Base-by-base conservation (phyloP, 257 asterid genomes). In the Nemophila menziesii region DNA sequence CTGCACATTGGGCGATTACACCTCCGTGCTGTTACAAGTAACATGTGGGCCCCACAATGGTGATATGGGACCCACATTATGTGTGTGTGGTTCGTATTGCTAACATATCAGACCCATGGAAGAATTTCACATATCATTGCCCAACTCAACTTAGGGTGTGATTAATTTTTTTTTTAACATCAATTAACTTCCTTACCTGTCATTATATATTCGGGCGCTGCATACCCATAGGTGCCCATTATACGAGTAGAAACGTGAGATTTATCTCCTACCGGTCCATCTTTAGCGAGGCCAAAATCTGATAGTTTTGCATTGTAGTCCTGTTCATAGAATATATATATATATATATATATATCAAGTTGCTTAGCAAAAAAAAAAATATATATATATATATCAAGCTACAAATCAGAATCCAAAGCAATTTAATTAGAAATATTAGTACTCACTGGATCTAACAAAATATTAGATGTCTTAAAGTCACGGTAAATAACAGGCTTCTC, bases 401-500 rank as follows among this genome's bases (percentile, higher is more conserved):
- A 2, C 5, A 12, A 5, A 12, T 9, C n/a, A 36, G 13, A 36
- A 36, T 17, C 15, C 15, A 3, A n/a, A 37, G n/a, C 16, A 6
- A 4, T 38, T 38, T n/a, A 38, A 38, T 38, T 2, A 38, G 17
- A 20, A 38, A 38, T 11, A 49, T 52, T 50, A 23, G 6, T 14
- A 50, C 69, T 54, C 27, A 80, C 96, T 79, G 55, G 51, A 48
- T 86, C 96, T 48, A 86, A 49, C 45, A 81, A 72, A 54, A 86
- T 86, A 63, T 86, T 86, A 14, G 96, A 86, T 40, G 96, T 82
- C 69, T 86, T 86, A 46, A 81, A 86, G 61, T 86, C 96, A 1
- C 96, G 89, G 44, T 86, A 86, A 62, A 86, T 86, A 56, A 86
- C 94, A 5, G 93, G 96, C 20, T 81, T 81, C 66, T 86, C 81